Percentiles rank a stretch among this genome's conserved stretches.
phyloP scores from a whole-genome alignment of 176 grass and related monocot genomes.

The barley (Hordeum vulgare) region MorexV3_pseudomolecules_assembly NC_058520.1:561318014-561318513 shows the following conservation, averaged over 20 bases:
- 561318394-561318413: constrained; percentile 88
- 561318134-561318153: constrained; percentile 99
- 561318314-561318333: constrained; percentile 89
- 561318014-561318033: constrained; percentile 91
- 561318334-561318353: constrained; percentile 75
- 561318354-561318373: constrained; percentile 81
- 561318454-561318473: constrained; percentile 67
- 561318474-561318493: constrained; percentile 59
- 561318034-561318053: constrained; percentile 71
- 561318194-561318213: constrained; percentile 6
- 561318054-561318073: constrained; percentile 92
- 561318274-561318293: constrained; percentile 75
- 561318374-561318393: constrained; percentile 70
- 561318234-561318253: constrained; percentile 57
- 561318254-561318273: constrained; percentile 27
- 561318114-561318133: constrained; percentile 76
- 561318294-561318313: constrained; percentile 93
- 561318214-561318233: constrained; percentile 66
- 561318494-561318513: constrained; percentile 88
- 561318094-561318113: constrained; percentile 90
- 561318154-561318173: constrained; percentile 53
- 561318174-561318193: constrained; percentile 62
- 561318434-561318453: constrained; percentile 32
- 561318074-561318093: constrained; percentile 78
- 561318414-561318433: constrained; percentile 71